Evolutionary conservation across 1,284 basidiomycete species (phyloP).

Genomic region (Boletus mariae): DNA sequence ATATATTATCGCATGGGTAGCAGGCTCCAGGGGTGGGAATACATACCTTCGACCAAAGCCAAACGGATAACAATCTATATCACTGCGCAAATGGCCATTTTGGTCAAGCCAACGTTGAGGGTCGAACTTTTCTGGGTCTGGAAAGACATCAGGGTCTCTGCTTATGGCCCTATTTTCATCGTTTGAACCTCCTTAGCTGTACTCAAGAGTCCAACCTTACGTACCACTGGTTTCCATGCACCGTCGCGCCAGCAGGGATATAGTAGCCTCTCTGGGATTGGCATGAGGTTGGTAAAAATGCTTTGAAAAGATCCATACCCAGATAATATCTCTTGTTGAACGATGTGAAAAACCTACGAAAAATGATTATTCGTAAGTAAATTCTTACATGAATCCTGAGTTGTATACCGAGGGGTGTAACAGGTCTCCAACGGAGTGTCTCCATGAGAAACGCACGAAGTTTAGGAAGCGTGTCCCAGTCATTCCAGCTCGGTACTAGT

Average conservation of each 20-base stretch:
- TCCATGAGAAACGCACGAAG: conserved; percentile 62
- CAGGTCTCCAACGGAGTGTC: conserved; percentile 61
- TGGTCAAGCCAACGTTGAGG: conserved; percentile 55
- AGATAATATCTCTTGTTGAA: conserved; percentile 59
- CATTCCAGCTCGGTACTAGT: conserved; percentile 44
- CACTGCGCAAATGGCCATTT: conserved; percentile 46
- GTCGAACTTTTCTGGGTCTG: conserved; percentile 55
- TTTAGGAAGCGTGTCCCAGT: conserved; percentile 49
- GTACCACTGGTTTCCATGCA: conserved; percentile 60
- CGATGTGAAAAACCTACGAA: conserved; percentile 49
- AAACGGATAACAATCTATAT: conserved; percentile 50
- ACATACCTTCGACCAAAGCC: conserved; percentile 56
- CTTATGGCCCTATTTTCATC: conserved; percentile 42
- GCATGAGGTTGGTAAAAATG: background rate
- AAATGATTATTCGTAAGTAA: background rate
- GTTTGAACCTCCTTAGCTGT: background rate
- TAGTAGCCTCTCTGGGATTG: conserved; percentile 43
- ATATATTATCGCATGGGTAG: background rate
- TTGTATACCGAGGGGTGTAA: conserved; percentile 44
- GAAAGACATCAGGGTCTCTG: conserved; percentile 54
- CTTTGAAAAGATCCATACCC: conserved; percentile 31
- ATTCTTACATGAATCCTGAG: background rate
- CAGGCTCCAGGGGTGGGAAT: background rate
- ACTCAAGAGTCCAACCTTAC: background rate
- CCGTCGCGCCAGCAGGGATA: conserved; percentile 56